These are phyloP conservation scores for Malus hybrid DNA, from an alignment of 331 rosid species.

Conservation along the genomic window DNA sequence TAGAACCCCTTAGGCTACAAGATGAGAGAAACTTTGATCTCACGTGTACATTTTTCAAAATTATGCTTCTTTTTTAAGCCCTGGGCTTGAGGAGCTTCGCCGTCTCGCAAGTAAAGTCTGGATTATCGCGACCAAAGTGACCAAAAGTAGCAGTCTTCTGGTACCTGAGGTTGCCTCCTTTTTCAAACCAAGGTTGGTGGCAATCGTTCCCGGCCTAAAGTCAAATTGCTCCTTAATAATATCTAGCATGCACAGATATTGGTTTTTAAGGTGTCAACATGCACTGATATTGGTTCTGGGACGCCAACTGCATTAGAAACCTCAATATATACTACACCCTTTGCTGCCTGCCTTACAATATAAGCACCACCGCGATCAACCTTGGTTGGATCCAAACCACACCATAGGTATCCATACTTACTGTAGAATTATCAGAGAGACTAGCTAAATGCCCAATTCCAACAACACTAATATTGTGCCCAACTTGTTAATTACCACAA, in stretches of 20 bases:
- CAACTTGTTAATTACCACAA: too few species aligned
- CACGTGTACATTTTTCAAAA: too few species aligned
- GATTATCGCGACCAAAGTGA: conserved; percentile 77
- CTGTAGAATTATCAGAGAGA: conserved; percentile 51
- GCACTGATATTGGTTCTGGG: conserved; percentile 74
- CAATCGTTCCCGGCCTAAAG: conserved; percentile 81
- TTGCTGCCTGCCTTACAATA: conserved; percentile 84
- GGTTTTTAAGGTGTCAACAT: conserved; percentile 61
- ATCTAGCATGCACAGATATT: conserved; percentile 37
- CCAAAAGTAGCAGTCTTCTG: conserved; percentile 90
- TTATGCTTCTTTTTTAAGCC: too few species aligned
- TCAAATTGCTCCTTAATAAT: conserved; percentile 70
- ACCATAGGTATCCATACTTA: conserved; percentile 63
- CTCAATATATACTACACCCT: conserved; percentile 75
- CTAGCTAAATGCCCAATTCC: too few species aligned
- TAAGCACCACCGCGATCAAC: conserved; percentile 83
- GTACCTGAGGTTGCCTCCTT: conserved; percentile 73
- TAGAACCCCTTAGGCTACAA: neutral
- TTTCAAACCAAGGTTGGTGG: conserved; percentile 66
- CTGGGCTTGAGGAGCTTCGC: conserved; percentile 63
- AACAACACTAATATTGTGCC: too few species aligned
- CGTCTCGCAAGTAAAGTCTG: conserved; percentile 83
- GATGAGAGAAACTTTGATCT: neutral
- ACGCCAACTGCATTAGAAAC: conserved; percentile 93
- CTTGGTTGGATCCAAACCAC: conserved; percentile 89